phyloP scores from a whole-genome alignment of 164 flowering plant species.

The Vitis cinerea region DNA sequence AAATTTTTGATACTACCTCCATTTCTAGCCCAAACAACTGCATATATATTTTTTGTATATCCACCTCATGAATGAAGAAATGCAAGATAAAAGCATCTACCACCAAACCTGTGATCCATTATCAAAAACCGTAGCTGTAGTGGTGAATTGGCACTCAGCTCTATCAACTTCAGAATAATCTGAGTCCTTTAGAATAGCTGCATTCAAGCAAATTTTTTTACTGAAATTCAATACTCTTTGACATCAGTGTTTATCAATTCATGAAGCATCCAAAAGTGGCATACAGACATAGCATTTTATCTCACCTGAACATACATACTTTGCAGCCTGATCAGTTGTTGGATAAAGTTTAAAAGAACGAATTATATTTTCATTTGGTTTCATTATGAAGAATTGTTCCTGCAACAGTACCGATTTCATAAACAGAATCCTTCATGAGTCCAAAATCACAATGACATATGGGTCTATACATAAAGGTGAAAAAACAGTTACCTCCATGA shows the following conservation, averaged over 20 bases:
- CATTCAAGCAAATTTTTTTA: constrained; percentile 27
- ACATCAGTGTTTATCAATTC: neutral
- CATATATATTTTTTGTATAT: no score
- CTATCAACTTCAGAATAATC: constrained; percentile 82
- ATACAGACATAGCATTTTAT: neutral
- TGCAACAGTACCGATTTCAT: constrained; percentile 28
- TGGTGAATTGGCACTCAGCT: constrained; percentile 92
- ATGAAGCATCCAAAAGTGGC: constrained; percentile 1
- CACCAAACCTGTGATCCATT: constrained; percentile 78
- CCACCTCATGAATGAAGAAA: no score
- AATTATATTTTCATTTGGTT: constrained; percentile 54
- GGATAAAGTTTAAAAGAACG: constrained; percentile 72
- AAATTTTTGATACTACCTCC: no score
- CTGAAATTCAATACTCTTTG: neutral
- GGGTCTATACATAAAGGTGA: neutral
- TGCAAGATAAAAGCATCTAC: neutral
- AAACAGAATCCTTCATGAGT: constrained; percentile 1
- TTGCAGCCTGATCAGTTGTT: constrained; percentile 75
- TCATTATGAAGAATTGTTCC: constrained; percentile 88
- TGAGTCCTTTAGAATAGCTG: constrained; percentile 93
- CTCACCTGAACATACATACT: constrained; percentile 71
- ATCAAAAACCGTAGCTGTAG: constrained; percentile 76
- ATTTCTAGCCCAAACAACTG: no score
- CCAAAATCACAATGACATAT: neutral
- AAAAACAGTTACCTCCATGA: constrained; percentile 61